These are phyloP conservation scores for Picochlorum costavermella DNA, from an alignment of 139 green algal genomes.

Conservation along the genomic window DNA sequence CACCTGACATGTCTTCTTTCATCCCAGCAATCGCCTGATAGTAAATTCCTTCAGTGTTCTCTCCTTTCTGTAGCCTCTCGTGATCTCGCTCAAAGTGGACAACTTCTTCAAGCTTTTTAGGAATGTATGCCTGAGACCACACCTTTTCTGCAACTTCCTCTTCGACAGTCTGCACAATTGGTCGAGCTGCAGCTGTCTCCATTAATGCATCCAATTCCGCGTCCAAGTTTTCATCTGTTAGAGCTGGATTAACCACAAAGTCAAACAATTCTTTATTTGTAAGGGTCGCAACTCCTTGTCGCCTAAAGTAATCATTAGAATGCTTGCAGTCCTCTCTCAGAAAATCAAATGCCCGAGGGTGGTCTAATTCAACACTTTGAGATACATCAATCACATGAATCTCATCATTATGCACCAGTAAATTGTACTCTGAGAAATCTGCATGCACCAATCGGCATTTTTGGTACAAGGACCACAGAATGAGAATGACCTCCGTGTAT, in stretches of 20 bases:
- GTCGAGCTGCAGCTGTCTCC: slow-evolving; percentile 33
- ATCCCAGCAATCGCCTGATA: slow-evolving; percentile 83
- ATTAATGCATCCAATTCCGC: slow-evolving; percentile 67
- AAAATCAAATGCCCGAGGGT: slow-evolving; percentile 95
- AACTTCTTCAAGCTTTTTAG: slow-evolving; percentile 81
- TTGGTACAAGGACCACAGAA: slow-evolving; percentile 76
- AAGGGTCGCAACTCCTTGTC: slow-evolving; percentile 66
- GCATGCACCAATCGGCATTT: slow-evolving; percentile 89
- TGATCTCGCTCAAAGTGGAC: slow-evolving; percentile 78
- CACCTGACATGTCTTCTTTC: slow-evolving; percentile 72
- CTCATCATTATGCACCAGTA: slow-evolving; percentile 58
- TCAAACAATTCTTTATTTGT: slow-evolving; percentile 92
- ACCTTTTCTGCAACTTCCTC: slow-evolving; percentile 30
- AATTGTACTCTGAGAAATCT: slow-evolving; percentile 97
- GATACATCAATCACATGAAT: slow-evolving; percentile 89
- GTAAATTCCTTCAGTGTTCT: slow-evolving; percentile 79
- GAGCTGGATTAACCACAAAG: slow-evolving; percentile 85
- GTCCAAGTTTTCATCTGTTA: slow-evolving; percentile 65
- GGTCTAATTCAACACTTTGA: slow-evolving; percentile 95
- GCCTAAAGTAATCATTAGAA: slow-evolving; percentile 88
- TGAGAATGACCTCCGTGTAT: slow-evolving; percentile 70
- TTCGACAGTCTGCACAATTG: slow-evolving; percentile 19
- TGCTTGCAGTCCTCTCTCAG: slow-evolving; percentile 86
- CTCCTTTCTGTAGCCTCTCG: slow-evolving; percentile 46
- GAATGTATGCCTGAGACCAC: slow-evolving; percentile 86